Percentiles rank a stretch among this genome's conserved stretches.
phyloP scores from a whole-genome alignment of 2,329 filamentous ascomycete species.

The Ophidiomyces ophidiicola region DNA sequence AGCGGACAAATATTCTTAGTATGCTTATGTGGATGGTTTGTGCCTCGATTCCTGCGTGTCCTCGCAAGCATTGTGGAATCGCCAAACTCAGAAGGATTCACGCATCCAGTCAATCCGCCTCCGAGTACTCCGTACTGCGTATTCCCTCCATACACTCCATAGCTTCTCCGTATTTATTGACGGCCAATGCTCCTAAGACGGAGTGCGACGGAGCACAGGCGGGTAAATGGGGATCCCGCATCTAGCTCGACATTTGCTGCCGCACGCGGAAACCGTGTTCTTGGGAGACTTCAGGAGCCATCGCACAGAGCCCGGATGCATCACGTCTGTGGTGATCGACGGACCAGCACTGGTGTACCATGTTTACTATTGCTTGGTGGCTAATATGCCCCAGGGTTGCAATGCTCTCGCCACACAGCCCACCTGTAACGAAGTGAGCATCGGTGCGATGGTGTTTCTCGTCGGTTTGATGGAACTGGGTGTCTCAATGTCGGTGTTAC shows the following conservation, averaged over 20 bases:
- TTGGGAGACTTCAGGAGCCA: conserved; percentile 23
- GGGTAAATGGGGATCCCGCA: conserved; percentile 49
- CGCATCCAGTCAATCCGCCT: no score
- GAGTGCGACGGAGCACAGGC: no score
- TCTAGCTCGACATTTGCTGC: conserved; percentile 42
- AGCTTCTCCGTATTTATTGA: no score
- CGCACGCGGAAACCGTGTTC: conserved; percentile 36
- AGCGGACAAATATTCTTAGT: no score
- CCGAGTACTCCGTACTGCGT: no score
- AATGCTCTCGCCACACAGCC: conserved; percentile 44
- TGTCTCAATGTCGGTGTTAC: conserved; percentile 48
- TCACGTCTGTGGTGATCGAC: conserved; percentile 49
- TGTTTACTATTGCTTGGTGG: conserved; percentile 49
- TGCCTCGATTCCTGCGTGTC: no score
- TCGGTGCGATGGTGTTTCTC: conserved; percentile 51
- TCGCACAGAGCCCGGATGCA: conserved; percentile 12
- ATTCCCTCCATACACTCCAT: no score
- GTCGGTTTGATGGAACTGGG: conserved; percentile 43
- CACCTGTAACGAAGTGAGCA: conserved; percentile 52
- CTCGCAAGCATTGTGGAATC: no score
- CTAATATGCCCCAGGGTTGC: conserved; percentile 25
- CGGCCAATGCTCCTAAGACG: no score
- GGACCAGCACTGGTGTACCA: conserved; percentile 69
- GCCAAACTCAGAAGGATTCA: no score
- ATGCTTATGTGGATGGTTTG: no score